Conservation (phyloP, 768 basidiomycete genomes). For the Peribolospora baueri region DNA sequence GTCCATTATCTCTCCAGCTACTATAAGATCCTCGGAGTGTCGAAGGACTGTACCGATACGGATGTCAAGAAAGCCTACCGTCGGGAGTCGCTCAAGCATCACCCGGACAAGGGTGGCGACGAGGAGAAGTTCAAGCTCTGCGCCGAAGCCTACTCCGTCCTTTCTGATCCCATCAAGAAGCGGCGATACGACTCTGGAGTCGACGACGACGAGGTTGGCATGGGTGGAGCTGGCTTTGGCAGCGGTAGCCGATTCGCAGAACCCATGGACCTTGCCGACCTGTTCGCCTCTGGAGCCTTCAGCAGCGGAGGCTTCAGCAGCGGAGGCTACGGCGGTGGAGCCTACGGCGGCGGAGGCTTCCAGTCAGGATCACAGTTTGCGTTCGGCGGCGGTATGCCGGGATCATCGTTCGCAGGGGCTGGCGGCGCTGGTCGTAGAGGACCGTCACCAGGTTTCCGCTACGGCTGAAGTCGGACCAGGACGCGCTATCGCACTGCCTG, state of each 20-base stretch:
- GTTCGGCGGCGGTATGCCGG: no score
- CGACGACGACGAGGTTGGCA: constrained; percentile 7
- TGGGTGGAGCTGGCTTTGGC: constrained; percentile 1
- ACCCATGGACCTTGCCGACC: no score
- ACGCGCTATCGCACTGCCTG: no score
- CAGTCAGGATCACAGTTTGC: no score
- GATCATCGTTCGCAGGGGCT: no score
- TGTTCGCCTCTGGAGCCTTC: constrained; percentile 1
- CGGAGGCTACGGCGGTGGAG: constrained; percentile 8
- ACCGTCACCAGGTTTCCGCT: no score
- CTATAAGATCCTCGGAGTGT: constrained; percentile 22
- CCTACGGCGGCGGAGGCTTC: not conserved
- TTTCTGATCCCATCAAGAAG: constrained; percentile 38
- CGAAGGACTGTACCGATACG: constrained; percentile 34
- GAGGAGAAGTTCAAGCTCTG: constrained; percentile 91
- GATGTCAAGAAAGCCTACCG: constrained; percentile 61
- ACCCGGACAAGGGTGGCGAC: constrained; percentile 48
- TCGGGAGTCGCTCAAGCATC: constrained; percentile 26
- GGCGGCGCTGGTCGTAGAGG: no score
- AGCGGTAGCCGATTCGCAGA: constrained; percentile 4
- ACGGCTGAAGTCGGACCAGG: no score
- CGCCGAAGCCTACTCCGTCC: constrained; percentile 52
- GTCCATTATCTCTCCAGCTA: not conserved
- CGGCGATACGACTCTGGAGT: constrained; percentile 12
- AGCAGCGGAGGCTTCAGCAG: constrained; percentile 8